Evolutionary conservation across 768 basidiomycete genomes (phyloP).

Genomic region (Brasilioporus rufonigricans): DNA sequence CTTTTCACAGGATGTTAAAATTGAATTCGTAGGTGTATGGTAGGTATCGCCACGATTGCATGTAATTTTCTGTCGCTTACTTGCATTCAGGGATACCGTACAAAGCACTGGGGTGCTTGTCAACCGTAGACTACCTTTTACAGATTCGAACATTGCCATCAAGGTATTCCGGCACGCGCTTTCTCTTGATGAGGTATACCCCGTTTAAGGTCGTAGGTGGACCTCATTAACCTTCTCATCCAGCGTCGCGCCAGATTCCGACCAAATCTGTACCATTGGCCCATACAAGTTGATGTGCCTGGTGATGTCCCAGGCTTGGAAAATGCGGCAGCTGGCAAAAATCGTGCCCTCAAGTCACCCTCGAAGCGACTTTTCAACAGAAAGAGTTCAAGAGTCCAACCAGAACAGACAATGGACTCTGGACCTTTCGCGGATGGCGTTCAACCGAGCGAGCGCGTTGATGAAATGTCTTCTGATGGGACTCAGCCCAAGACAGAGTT

Average conservation of each 20-base stretch:
- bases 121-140: slow-evolving; percentile 63
- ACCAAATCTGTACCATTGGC: slow-evolving; percentile 60
- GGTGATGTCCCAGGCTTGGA: not conserved
- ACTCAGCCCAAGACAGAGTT: not conserved
- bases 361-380: not conserved
- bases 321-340: too few species aligned
- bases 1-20: slow-evolving; percentile 61
- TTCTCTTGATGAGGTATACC: slow-evolving; percentile 2
- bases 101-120: slow-evolving; percentile 69
- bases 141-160: slow-evolving; percentile 58
- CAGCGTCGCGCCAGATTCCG: slow-evolving; percentile 67
- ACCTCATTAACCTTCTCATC: slow-evolving; percentile 8
- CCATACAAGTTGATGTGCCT: not conserved
- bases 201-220: not conserved
- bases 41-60: slow-evolving; percentile 27
- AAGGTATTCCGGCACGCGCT: slow-evolving; percentile 76
- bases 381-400: not conserved
- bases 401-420: not conserved
- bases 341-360: not conserved
- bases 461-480: not conserved
- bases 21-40: slow-evolving; percentile 86
- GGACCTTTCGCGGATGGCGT: not conserved
- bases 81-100: slow-evolving; percentile 65
- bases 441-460: not conserved
- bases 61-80: slow-evolving; percentile 1